Evolutionary conservation across 2,329 filamentous ascomycete species (phyloP).

Genomic region (Pseudogymnoascus sp.): DNA sequence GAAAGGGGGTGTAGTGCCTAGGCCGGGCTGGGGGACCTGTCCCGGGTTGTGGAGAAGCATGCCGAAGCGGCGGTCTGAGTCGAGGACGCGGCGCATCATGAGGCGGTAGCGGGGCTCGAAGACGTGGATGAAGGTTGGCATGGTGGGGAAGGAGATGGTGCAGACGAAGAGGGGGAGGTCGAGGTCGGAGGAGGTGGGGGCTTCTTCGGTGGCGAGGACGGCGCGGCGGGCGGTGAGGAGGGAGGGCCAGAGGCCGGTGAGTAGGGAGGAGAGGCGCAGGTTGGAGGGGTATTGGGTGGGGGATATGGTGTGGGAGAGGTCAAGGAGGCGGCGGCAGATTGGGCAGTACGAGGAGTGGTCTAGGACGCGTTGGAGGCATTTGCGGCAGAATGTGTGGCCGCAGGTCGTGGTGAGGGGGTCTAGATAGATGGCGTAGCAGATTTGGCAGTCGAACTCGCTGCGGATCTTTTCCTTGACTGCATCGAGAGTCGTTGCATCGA

Average conservation of each 20-base stretch:
- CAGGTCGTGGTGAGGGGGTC: conserved; percentile 79
- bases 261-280: conserved; percentile 51
- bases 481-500: conserved; percentile 45
- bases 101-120: conserved; percentile 86
- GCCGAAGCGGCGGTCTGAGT: conserved; percentile 66
- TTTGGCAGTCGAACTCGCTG: conserved; percentile 75
- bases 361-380: conserved; percentile 66
- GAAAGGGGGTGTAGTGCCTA: conserved; percentile 47
- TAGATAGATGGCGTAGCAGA: conserved; percentile 74
- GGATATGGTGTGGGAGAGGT: conserved; percentile 34
- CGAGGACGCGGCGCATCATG: conserved; percentile 75
- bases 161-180: conserved; percentile 72
- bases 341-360: conserved; percentile 75
- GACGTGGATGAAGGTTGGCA: conserved; percentile 82
- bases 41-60: conserved; percentile 67
- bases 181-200: conserved; percentile 47
- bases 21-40: conserved; percentile 42
- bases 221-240: conserved; percentile 50
- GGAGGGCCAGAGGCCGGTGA: conserved; percentile 62
- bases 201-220: conserved; percentile 48
- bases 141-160: conserved; percentile 70
- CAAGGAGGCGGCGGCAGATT: conserved; percentile 62
- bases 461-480: conserved; percentile 54
- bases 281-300: conserved; percentile 46
- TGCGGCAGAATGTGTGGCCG: conserved; percentile 82